Conservation (phyloP, 805 yeast species). For the Kodamaea fukazawae region DNA sequence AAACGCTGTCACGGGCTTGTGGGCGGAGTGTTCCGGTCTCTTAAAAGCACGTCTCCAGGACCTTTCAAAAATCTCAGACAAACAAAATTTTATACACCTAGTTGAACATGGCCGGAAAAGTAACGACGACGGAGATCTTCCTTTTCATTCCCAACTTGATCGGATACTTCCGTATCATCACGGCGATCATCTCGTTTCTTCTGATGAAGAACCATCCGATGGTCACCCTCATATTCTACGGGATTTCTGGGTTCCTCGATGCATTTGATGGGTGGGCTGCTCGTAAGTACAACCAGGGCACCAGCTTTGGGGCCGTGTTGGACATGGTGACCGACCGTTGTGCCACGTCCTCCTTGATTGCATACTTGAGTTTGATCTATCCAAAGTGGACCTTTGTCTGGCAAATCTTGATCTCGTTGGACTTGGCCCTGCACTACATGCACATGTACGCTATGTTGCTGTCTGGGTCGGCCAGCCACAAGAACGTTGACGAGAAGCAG, state of each 20-base stretch:
- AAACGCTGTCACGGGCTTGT: too few relatives aligned
- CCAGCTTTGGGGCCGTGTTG: constrained; percentile 91
- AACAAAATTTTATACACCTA: too few relatives aligned
- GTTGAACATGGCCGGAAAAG: constrained; percentile 3
- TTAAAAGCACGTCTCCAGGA: too few relatives aligned
- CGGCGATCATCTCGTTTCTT: constrained; percentile 76
- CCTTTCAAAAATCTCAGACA: too few relatives aligned
- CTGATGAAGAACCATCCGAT: constrained; percentile 85
- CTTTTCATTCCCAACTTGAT: constrained; percentile 87
- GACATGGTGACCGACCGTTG: constrained; percentile 99
- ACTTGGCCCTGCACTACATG: constrained; percentile 92
- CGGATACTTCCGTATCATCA: constrained; percentile 80
- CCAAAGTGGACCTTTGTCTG: constrained; percentile 68
- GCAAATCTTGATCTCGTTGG: constrained; percentile 82
- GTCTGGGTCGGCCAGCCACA: constrained; percentile 79
- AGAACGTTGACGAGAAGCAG: constrained; percentile 68
- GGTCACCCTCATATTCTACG: constrained; percentile 71
- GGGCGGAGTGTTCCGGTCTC: too few relatives aligned
- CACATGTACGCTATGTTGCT: constrained; percentile 95
- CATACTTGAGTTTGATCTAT: constrained; percentile 76
- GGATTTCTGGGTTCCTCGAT: constrained; percentile 86
- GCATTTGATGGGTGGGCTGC: constrained; percentile 98
- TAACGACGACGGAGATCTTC: constrained; percentile 55
- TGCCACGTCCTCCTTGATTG: constrained; percentile 90
- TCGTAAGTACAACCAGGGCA: constrained; percentile 80